Base-by-base conservation (phyloP, 75 land plant species). In the Azolla pinnata region DNA sequence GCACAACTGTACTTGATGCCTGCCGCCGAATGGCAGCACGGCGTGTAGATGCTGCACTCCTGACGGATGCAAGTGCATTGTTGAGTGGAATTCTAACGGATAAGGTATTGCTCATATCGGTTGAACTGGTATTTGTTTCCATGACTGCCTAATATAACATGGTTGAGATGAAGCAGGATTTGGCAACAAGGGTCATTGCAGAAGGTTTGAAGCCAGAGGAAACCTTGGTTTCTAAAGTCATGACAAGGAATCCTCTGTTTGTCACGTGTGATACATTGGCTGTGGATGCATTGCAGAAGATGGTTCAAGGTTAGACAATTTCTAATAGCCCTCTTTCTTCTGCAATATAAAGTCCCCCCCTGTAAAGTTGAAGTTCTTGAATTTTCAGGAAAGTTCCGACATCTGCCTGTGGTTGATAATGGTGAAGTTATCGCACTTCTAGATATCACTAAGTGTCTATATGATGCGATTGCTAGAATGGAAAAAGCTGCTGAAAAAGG, bases 401-500 rank as follows among this genome's bases (percentile, higher is more conserved):
- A 92, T 59, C 61, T 92, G 59, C 98, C 98, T 64, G 96, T 92
- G 65, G 96, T 92, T 23, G 98, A 92, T 55, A 85, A 89, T 62
- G 90, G 96, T 29, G 98, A 92, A 61, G 98, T 92, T 17, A 75
- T 92, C 63, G 98, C 96, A 17, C 68, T 92, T 35, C 72, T 92
- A 49, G 98, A 92, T 59, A 92, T 92, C 54, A 85, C 90, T 14
- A 92, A 85, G 67, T 92, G 98, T 55, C 71, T 92, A 18, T 89
- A 92, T 68, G 98, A 92, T 92, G 98, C 96, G 5, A 92, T 92
- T 72, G 87, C 96, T n/a, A 71, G 96, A 12, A 83, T 89, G 98
- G 98, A 92, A 61, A 90, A 82, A 53, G 90, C 96, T 57, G 96
- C 96, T 57, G 98, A 92, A 60, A 89, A 89, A 42, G 98, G 98